Conservation (phyloP, 1,139 yeast species). For the Trichomonascaceae sp. region DNA sequence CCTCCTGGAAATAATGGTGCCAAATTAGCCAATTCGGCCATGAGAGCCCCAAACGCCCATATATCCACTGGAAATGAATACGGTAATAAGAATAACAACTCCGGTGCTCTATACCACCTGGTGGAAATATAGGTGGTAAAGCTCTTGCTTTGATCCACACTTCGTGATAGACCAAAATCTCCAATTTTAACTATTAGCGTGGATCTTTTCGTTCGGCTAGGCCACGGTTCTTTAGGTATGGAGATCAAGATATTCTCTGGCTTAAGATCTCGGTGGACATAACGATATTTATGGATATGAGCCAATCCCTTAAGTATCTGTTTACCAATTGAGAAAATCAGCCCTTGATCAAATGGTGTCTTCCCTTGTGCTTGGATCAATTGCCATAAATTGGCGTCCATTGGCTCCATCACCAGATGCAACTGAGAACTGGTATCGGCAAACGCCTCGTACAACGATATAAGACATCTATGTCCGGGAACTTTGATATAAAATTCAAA, state of each 20-base stretch:
- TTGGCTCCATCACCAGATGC: slow-evolving; percentile 82
- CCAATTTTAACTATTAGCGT: slow-evolving; percentile 62
- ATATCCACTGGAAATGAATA: slow-evolving; percentile 80
- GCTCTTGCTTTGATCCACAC: slow-evolving; percentile 45
- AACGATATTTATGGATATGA: slow-evolving; percentile 72
- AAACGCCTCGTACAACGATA: slow-evolving; percentile 72
- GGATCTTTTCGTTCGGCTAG: not conserved
- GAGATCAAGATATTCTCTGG: slow-evolving; percentile 83
- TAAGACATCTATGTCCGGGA: slow-evolving; percentile 65
- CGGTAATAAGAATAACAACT: slow-evolving; percentile 59
- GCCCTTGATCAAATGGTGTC: slow-evolving; percentile 48
- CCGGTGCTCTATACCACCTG: slow-evolving; percentile 96
- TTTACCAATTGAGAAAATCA: slow-evolving; percentile 54
- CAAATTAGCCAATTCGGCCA: slow-evolving; percentile 71
- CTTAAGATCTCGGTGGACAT: slow-evolving; percentile 86
- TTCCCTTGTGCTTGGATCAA: slow-evolving; percentile 38
- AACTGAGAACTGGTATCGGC: slow-evolving; percentile 56
- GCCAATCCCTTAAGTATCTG: slow-evolving; percentile 71
- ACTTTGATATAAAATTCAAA: slow-evolving; percentile 62
- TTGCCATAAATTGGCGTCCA: slow-evolving; percentile 77
- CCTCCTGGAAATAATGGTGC: slow-evolving; percentile 80
- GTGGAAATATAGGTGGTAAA: slow-evolving; percentile 80
- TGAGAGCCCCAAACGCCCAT: slow-evolving; percentile 92
- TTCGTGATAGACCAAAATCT: slow-evolving; percentile 86
- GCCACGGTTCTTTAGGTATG: slow-evolving; percentile 1